Conservation (phyloP, 768 basidiomycete species). For the Leccinum subtestaceum region DNA sequence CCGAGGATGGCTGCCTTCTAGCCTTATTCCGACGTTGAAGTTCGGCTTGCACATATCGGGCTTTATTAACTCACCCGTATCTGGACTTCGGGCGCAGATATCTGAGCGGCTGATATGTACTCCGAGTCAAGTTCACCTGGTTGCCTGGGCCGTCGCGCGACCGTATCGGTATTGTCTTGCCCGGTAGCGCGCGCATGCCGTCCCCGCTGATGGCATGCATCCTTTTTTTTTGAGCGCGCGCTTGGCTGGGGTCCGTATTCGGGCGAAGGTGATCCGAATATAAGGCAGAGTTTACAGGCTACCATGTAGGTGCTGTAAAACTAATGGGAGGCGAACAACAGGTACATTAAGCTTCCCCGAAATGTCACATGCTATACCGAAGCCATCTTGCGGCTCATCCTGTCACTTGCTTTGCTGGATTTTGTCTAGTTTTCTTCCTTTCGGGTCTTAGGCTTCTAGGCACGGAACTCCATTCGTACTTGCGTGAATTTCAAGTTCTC, state of each 20-base stretch:
- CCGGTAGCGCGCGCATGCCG: constrained; percentile 5
- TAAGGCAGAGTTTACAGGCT: not conserved
- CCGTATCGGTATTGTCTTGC: constrained; percentile 5
- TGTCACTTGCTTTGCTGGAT: not conserved
- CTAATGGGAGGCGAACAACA: not conserved
- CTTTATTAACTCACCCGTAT: not conserved
- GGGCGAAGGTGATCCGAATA: not conserved
- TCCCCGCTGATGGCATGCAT: not conserved
- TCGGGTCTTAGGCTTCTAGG: constrained; percentile 1
- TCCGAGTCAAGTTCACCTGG: too few relatives aligned
- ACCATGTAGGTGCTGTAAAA: not conserved
- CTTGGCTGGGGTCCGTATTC: not conserved
- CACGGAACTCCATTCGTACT: not conserved
- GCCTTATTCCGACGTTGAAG: too few relatives aligned
- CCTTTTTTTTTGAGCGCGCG: not conserved
- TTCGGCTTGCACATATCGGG: not conserved
- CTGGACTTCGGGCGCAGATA: not conserved
- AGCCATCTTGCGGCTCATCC: not conserved
- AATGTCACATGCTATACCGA: not conserved
- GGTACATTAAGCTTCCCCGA: not conserved
- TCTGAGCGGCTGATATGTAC: not conserved
- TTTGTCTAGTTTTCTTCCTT: not conserved
- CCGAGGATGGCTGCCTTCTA: too few relatives aligned
- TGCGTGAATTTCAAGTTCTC: constrained; percentile 1
- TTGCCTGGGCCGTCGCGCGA: not conserved